Evolutionary conservation across 139 green algal species (phyloP).

Genomic region (Nannochloris sp.): DNA sequence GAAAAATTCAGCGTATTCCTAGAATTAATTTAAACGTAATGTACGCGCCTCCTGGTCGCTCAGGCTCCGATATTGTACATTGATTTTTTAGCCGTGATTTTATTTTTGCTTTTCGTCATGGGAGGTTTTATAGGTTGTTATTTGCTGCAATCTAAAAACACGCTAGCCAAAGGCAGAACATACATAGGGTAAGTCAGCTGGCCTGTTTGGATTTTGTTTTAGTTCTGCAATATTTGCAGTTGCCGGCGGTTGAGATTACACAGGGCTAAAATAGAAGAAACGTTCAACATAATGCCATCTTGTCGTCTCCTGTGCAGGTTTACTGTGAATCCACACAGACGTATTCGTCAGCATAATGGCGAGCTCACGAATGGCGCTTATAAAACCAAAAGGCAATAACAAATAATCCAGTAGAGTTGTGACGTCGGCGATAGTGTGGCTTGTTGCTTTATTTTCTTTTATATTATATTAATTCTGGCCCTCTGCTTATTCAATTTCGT

Average conservation of each 20-base stretch:
- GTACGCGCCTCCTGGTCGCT: no score
- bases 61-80: no score
- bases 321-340: conserved; percentile 77
- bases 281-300: neutral
- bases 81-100: no score
- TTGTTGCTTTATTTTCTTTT: neutral
- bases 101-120: no score
- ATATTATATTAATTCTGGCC: neutral
- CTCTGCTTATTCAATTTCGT: neutral
- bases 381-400: conserved; percentile 55
- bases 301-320: conserved; percentile 58
- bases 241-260: neutral
- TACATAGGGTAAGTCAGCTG: conserved; percentile 27
- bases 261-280: neutral
- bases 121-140: conserved; percentile 46
- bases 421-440: no score
- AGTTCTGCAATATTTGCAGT: neutral
- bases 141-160: conserved; percentile 27
- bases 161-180: conserved; percentile 22
- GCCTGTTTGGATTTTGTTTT: neutral
- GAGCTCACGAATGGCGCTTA: conserved; percentile 65
- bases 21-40: no score
- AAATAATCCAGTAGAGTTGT: neutral
- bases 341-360: conserved; percentile 91
- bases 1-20: no score